Percentiles rank a stretch among this genome's conserved stretches.
Conservation (phyloP, 352 stramenopile genomes). For the Globisporangium parvum region DNA sequence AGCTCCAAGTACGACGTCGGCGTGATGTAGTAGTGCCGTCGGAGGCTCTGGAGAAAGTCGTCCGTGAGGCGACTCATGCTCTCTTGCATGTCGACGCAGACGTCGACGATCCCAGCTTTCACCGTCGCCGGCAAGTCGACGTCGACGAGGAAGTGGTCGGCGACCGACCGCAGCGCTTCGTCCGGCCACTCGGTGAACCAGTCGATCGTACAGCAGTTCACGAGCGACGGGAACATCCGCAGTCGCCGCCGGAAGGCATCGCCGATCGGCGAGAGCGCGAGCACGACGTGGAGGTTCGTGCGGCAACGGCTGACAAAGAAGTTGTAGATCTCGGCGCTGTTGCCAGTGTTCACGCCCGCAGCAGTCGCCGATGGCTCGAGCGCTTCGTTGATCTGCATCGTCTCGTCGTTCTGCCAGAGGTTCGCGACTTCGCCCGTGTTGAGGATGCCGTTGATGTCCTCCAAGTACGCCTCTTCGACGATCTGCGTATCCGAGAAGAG, state of each 20-base stretch:
- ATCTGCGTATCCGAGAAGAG: constrained; percentile 93
- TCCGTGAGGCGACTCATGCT: constrained; percentile 78
- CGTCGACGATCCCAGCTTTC: constrained; percentile 88
- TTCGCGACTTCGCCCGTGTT: constrained; percentile 93
- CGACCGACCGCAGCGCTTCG: constrained; percentile 91
- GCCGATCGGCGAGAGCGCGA: constrained; percentile 91
- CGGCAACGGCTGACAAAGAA: constrained; percentile 90
- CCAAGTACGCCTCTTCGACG: constrained; percentile 88
- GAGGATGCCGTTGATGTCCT: constrained; percentile 92
- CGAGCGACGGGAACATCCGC: constrained; percentile 94
- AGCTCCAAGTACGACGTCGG: constrained; percentile 94
- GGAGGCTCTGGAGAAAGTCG: constrained; percentile 82
- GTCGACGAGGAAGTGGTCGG: constrained; percentile 88
- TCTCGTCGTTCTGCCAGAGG: constrained; percentile 88
- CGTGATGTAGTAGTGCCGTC: constrained; percentile 95
- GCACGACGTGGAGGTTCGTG: constrained; percentile 92
- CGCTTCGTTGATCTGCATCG: constrained; percentile 77
- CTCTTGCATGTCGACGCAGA: constrained; percentile 95
- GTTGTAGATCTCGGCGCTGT: constrained; percentile 75
- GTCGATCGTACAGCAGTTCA: constrained; percentile 97
- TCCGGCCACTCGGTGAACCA: constrained; percentile 96
- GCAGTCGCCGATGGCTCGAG: constrained; percentile 55
- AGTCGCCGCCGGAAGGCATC: constrained; percentile 91
- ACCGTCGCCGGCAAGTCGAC: constrained; percentile 74
- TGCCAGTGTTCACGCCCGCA: constrained; percentile 66